Conservation (phyloP, 768 basidiomycete species). For the Hygrocybe coccinea region DNA sequence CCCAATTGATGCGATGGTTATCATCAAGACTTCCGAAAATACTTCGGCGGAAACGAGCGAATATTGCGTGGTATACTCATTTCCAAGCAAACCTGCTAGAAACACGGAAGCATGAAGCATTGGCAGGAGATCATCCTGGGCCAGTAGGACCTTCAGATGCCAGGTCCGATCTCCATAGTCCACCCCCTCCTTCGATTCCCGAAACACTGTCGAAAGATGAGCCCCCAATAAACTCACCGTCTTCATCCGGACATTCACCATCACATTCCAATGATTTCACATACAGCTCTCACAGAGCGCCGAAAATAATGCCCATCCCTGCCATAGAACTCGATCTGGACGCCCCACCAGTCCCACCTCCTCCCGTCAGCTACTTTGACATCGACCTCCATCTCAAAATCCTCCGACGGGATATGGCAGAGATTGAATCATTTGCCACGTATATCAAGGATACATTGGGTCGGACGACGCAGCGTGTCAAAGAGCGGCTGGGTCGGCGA, state of each 20-base stretch:
- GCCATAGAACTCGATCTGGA: constrained; percentile 38
- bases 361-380: constrained; percentile 41
- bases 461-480: constrained; percentile 56
- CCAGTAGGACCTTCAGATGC: not conserved
- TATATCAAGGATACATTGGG: constrained; percentile 41
- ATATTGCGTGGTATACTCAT: constrained; percentile 41
- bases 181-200: no score
- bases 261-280: not conserved
- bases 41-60: constrained; percentile 45
- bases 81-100: constrained; percentile 22
- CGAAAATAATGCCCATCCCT: not conserved
- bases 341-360: constrained; percentile 18
- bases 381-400: constrained; percentile 53
- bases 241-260: not conserved
- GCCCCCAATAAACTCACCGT: not conserved
- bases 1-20: constrained; percentile 60
- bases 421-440: constrained; percentile 43
- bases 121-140: not conserved
- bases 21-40: constrained; percentile 41
- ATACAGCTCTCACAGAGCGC: not conserved
- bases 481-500: constrained; percentile 74
- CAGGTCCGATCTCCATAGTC: no score
- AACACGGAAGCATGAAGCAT: not conserved
- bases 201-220: not conserved
- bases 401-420: constrained; percentile 49